These are phyloP conservation scores for Coemansia sp. DNA, from an alignment of 192 early-diverging fungal genomes.

Conservation along the genomic window DNA sequence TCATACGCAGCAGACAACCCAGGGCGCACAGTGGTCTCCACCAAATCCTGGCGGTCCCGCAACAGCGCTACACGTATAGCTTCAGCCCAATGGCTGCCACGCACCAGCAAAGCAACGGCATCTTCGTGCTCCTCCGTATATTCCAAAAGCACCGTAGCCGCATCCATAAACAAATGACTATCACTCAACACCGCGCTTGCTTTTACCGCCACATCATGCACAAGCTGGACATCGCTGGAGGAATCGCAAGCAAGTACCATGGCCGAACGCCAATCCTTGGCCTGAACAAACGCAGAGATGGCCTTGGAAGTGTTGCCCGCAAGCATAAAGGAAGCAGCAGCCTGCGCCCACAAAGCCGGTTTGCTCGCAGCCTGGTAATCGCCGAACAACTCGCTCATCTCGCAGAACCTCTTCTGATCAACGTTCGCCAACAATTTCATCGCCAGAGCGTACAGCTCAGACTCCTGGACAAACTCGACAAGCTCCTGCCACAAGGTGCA, in stretches of 20 bases:
- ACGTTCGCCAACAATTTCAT: slow-evolving; percentile 57
- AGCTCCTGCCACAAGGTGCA: slow-evolving; percentile 49
- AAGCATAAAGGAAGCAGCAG: slow-evolving; percentile 36
- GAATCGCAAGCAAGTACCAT: slow-evolving; percentile 32
- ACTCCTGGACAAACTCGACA: slow-evolving; percentile 63
- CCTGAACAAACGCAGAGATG: slow-evolving; percentile 33
- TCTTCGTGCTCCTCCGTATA: slow-evolving; percentile 71
- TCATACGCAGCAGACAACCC: slow-evolving; percentile 57
- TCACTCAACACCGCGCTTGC: slow-evolving; percentile 56
- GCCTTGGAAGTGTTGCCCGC: slow-evolving; percentile 24
- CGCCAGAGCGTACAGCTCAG: slow-evolving; percentile 66
- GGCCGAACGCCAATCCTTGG: slow-evolving; percentile 40
- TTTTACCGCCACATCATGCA: slow-evolving; percentile 32
- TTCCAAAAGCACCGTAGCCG: slow-evolving; percentile 72
- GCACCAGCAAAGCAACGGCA: slow-evolving; percentile 68
- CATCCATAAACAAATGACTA: slow-evolving; percentile 64
- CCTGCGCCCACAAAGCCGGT: slow-evolving; percentile 50
- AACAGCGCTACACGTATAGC: slow-evolving; percentile 67
- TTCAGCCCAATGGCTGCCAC: slow-evolving; percentile 77
- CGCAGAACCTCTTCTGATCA: slow-evolving; percentile 48
- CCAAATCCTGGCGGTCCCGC: slow-evolving; percentile 65
- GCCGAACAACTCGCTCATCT: slow-evolving; percentile 60
- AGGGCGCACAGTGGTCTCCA: slow-evolving; percentile 76
- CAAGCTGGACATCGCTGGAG: not conserved
- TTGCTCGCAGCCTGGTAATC: slow-evolving; percentile 60